Evolutionary conservation across 345 rosid genomes (phyloP).

Genomic region (Gynandropsis gynandra): DNA sequence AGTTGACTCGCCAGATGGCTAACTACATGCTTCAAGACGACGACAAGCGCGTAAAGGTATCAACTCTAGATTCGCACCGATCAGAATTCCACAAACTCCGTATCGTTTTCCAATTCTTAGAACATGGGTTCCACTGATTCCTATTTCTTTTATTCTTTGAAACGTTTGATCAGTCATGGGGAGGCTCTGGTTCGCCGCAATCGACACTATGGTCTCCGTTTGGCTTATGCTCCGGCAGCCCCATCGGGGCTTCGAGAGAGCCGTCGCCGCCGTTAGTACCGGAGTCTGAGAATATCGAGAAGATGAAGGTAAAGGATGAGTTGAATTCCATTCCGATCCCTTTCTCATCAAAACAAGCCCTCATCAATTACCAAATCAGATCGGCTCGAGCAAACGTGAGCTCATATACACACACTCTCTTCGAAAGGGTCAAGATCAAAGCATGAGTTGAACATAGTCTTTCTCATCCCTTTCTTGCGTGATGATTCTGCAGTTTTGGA

Average conservation of each 20-base stretch:
- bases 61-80: neutral
- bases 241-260: constrained; percentile 31
- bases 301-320: constrained; percentile 28
- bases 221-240: constrained; percentile 29
- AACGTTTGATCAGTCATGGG: constrained; percentile 26
- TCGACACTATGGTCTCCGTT: constrained; percentile 39
- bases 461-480: constrained; percentile 1
- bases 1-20: constrained; percentile 83
- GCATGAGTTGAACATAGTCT: neutral
- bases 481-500: constrained; percentile 29
- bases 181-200: constrained; percentile 33
- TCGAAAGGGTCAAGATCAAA: constrained; percentile 14
- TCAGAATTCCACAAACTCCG: too few species aligned
- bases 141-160: neutral
- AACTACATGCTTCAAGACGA: constrained; percentile 43
- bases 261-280: constrained; percentile 33
- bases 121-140: constrained; percentile 1
- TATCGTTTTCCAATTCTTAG: neutral
- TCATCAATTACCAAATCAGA: constrained; percentile 52
- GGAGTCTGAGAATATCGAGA: constrained; percentile 24
- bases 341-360: constrained; percentile 44
- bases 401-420: neutral
- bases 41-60: constrained; percentile 28
- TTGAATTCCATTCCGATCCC: constrained; percentile 13
- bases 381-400: constrained; percentile 48